Conservation (phyloP, 2,329 filamentous ascomycete genomes). For the Cladosporium oxysporum region DNA sequence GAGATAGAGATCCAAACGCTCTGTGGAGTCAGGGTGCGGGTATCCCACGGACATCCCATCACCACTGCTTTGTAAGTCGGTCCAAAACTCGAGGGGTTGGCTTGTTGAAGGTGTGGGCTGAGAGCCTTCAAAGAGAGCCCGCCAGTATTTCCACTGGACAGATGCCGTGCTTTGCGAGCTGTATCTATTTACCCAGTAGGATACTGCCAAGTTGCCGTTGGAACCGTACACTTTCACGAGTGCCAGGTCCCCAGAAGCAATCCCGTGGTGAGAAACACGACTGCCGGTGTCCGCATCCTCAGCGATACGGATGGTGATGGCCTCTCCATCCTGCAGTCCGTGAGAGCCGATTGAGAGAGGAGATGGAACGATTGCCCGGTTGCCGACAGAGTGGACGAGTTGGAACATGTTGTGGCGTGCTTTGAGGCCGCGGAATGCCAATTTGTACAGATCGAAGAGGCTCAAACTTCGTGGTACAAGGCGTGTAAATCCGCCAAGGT, state of each 20-base stretch:
- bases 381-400: constrained; percentile 24
- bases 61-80: constrained; percentile 21
- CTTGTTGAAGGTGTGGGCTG: neutral
- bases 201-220: constrained; percentile 18
- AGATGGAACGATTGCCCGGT: constrained; percentile 3
- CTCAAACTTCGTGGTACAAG: neutral
- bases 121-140: constrained; percentile 12
- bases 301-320: neutral
- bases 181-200: constrained; percentile 31
- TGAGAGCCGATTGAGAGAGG: neutral
- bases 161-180: constrained; percentile 26
- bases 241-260: neutral
- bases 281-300: neutral
- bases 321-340: neutral
- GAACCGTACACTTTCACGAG: neutral
- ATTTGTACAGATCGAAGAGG: constrained; percentile 29
- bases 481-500: neutral
- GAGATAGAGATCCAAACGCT: constrained; percentile 24
- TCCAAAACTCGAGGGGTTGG: neutral
- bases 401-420: constrained; percentile 32
- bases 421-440: constrained; percentile 34
- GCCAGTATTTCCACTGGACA: constrained; percentile 34
- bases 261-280: neutral
- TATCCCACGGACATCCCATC: constrained; percentile 21
- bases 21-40: neutral